Conservation (phyloP, 352 stramenopile species). For the Globisporangium radiosum region DNA sequence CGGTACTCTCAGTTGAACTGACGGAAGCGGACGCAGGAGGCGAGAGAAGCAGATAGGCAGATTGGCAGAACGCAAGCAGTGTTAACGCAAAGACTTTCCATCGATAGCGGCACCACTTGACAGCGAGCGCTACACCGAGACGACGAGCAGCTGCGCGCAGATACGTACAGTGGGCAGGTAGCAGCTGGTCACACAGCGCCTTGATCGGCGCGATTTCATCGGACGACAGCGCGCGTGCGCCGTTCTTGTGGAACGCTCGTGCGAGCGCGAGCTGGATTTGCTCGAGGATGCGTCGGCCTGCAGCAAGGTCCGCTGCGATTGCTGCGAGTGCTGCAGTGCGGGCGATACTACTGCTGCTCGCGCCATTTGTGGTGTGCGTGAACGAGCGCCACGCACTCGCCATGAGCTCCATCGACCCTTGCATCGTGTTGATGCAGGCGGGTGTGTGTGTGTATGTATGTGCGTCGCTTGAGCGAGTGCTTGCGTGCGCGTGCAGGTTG, state of each 20-base stretch:
- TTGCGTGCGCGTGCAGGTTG: background rate
- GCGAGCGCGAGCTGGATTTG: conserved; percentile 42
- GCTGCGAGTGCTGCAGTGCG: background rate
- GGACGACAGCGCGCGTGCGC: conserved; percentile 30
- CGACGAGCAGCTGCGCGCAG: background rate
- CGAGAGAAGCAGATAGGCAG: background rate
- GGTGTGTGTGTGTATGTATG: background rate
- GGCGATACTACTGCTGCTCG: background rate
- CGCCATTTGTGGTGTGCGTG: background rate
- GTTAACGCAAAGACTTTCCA: too few species aligned
- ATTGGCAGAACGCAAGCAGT: too few species aligned
- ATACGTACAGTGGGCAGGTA: conserved; percentile 53
- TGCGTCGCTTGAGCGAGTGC: background rate
- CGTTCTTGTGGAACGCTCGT: conserved; percentile 28
- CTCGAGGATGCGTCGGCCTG: conserved; percentile 35
- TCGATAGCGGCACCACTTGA: conserved; percentile 1
- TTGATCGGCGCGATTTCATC: conserved; percentile 64
- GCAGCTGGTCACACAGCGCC: conserved; percentile 59
- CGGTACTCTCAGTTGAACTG: conserved; percentile 56
- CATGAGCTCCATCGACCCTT: conserved; percentile 33
- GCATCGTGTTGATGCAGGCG: background rate
- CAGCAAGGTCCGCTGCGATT: conserved; percentile 16
- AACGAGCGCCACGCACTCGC: conserved; percentile 39
- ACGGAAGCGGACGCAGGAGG: background rate
- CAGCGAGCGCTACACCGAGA: background rate